These are phyloP conservation scores for Zygosaccharomyces siamensis DNA, from an alignment of 805 yeast species.

Conservation along the genomic window DNA sequence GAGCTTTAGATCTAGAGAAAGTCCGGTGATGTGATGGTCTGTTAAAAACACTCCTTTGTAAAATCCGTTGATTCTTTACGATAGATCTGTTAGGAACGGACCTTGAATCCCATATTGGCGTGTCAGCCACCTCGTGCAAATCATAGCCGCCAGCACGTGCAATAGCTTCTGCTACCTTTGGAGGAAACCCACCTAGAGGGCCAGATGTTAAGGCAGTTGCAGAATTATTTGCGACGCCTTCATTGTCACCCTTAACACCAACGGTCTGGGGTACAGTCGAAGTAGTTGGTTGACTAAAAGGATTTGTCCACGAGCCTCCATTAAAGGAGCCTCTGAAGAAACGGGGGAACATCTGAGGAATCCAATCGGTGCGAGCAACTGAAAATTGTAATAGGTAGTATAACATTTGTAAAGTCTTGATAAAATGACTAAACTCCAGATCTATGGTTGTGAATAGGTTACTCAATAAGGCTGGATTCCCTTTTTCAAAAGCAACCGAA, in stretches of 20 bases:
- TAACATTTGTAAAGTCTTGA: slow-evolving; percentile 27
- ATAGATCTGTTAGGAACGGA: background rate
- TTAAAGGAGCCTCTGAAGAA: slow-evolving; percentile 60
- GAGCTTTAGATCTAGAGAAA: slow-evolving; percentile 18
- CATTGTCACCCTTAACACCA: background rate
- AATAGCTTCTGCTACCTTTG: slow-evolving; percentile 23
- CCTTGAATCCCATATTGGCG: background rate
- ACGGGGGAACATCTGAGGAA: slow-evolving; percentile 69
- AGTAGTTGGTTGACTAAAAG: slow-evolving; percentile 42
- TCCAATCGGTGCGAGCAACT: slow-evolving; percentile 19
- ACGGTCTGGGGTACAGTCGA: slow-evolving; percentile 1
- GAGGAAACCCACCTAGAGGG: slow-evolving; percentile 17
- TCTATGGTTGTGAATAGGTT: slow-evolving; percentile 21
- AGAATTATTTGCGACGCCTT: slow-evolving; percentile 2
- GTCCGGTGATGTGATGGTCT: slow-evolving; percentile 18
- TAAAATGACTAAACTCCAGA: slow-evolving; percentile 29
- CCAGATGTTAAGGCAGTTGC: background rate
- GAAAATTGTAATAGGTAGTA: slow-evolving; percentile 28
- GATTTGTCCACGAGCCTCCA: slow-evolving; percentile 79
- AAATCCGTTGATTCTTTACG: background rate
- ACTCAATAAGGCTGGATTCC: slow-evolving; percentile 36
- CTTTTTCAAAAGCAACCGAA: slow-evolving; percentile 38
- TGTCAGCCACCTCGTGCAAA: background rate
- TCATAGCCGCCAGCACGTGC: slow-evolving; percentile 21
- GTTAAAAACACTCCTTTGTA: slow-evolving; percentile 7